A percentile compares a stretch with the other conserved stretches of the same genome.
These are phyloP conservation scores for Venustampulla echinocandica DNA, from an alignment of 495 filamentous ascomycete species.

Conservation along the genomic window DNA sequence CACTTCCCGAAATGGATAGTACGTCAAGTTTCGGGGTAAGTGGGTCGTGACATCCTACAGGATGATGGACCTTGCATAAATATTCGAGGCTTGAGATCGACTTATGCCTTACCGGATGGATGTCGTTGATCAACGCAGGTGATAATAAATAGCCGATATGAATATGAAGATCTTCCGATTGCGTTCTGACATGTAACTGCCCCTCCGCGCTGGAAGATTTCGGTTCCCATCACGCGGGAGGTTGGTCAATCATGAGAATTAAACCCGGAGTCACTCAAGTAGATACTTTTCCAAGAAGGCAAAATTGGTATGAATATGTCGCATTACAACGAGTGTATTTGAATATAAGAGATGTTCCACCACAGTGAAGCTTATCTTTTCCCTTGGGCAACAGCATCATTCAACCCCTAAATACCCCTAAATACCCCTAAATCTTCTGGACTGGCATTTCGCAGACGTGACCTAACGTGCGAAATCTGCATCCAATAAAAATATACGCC, in stretches of 20 bases:
- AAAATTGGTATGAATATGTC: no score
- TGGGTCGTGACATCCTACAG: no score
- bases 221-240: no score
- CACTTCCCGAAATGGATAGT: no score
- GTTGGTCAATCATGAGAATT: neutral
- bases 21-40: no score
- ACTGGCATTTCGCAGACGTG: neutral
- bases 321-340: no score
- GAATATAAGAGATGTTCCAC: neutral
- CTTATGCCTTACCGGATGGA: constrained; percentile 7
- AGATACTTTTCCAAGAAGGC: no score
- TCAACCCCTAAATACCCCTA: neutral
- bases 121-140: neutral
- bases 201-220: no score
- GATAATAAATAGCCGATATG: neutral
- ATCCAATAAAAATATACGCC: neutral
- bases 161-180: no score
- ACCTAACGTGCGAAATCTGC: neutral
- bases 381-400: neutral
- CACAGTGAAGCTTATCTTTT: neutral
- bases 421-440: neutral
- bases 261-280: neutral
- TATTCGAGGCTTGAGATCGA: constrained; percentile 27
- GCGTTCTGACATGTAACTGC: no score
- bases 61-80: constrained; percentile 40